phyloP scores from a whole-genome alignment of 108 stramenopile species.

The Discostella stelligeroides region DNA sequence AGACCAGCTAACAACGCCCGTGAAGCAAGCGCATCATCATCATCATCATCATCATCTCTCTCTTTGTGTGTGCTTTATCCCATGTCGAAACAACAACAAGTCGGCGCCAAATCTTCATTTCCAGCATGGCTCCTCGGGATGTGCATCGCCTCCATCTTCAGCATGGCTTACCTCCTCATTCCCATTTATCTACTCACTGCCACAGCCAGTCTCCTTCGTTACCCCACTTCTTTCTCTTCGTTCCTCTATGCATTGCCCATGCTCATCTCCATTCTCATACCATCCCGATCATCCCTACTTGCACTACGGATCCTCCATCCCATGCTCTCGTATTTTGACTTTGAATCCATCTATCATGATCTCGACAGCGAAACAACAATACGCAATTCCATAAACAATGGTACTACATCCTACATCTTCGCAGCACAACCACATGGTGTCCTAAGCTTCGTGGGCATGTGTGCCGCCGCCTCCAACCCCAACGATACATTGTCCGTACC shows the following conservation, averaged over 20 bases:
- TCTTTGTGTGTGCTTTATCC: neutral
- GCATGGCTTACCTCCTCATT: constrained; percentile 59
- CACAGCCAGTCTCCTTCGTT: constrained; percentile 18
- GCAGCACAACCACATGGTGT: constrained; percentile 71
- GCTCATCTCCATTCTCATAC: constrained; percentile 34
- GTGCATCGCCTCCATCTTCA: constrained; percentile 54
- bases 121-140: constrained; percentile 59
- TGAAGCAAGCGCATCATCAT: no score
- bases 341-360: constrained; percentile 58
- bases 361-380: constrained; percentile 40
- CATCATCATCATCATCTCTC: no score
- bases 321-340: constrained; percentile 74
- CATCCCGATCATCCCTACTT: constrained; percentile 28
- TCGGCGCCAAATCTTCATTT: neutral
- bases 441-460: constrained; percentile 41
- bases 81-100: neutral
- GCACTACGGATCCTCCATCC: constrained; percentile 31
- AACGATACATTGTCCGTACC: constrained; percentile 18
- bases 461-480: constrained; percentile 33
- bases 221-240: constrained; percentile 28
- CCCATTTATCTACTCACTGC: constrained; percentile 61
- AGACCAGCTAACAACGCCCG: no score
- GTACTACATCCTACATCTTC: constrained; percentile 41
- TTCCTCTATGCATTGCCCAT: constrained; percentile 40
- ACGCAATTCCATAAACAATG: constrained; percentile 16